Evolutionary conservation across 179 eudicot species (phyloP).

Genomic region (Amaranthus tricolor): DNA sequence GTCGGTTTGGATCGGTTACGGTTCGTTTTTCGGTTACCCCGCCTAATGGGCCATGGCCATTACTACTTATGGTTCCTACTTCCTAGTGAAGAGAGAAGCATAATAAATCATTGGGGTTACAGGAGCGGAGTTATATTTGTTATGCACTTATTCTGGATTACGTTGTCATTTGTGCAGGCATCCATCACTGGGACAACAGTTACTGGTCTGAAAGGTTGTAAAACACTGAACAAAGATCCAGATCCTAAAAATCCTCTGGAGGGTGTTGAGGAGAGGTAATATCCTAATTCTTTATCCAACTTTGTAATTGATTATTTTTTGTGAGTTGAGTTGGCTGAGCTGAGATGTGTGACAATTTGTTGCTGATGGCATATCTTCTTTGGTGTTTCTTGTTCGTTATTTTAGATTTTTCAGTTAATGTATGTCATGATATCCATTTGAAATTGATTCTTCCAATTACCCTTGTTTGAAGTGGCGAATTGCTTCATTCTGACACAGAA

Average conservation of each 20-base stretch:
- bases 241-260: conserved; percentile 86
- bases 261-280: conserved; percentile 82
- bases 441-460: neutral
- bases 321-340: neutral
- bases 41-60: too few species aligned
- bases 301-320: neutral
- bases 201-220: conserved; percentile 82
- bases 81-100: neutral
- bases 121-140: neutral
- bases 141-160: conserved; percentile 7
- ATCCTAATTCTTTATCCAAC: neutral
- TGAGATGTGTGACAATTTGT: neutral
- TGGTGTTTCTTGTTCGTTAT: neutral
- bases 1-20: too few species aligned
- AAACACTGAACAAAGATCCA: conserved; percentile 85
- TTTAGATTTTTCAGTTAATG: neutral
- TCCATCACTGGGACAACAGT: conserved; percentile 71
- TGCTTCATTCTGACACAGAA: too few species aligned
- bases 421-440: neutral
- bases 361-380: neutral
- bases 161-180: conserved; percentile 54
- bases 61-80: neutral
- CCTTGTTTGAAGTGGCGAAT: too few species aligned
- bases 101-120: neutral
- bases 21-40: too few species aligned